These are phyloP conservation scores for Talaromyces sp. DNA, from an alignment of 2,329 filamentous ascomycete species.

Conservation along the genomic window DNA sequence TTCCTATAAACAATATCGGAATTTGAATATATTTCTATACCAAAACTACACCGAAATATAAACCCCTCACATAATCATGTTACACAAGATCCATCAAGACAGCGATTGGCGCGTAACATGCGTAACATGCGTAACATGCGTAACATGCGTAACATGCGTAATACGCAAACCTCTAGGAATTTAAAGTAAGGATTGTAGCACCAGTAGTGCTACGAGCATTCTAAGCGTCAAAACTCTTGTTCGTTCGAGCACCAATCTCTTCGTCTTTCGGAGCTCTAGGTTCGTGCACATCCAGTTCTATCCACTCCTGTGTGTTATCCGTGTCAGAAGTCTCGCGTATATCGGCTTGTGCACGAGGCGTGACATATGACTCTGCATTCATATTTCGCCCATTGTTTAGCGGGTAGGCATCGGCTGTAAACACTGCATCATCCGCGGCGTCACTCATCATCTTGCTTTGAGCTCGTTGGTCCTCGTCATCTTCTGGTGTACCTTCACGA, in stretches of 20 bases:
- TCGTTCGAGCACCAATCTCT: neutral
- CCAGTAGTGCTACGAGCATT: neutral
- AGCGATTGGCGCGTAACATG: neutral
- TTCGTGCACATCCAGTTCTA: conserved; percentile 6
- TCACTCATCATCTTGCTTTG: conserved; percentile 7
- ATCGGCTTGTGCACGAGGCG: neutral
- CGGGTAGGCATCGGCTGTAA: conserved; percentile 16
- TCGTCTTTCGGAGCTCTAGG: neutral
- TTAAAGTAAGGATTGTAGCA: neutral
- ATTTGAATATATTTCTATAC: too few relatives aligned
- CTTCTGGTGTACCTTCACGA: conserved; percentile 55
- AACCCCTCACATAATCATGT: neutral
- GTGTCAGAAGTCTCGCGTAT: neutral
- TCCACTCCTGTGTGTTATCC: conserved; percentile 10
- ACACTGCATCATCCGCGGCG: conserved; percentile 11
- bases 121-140: too few relatives aligned
- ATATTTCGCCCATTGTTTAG: conserved; percentile 5
- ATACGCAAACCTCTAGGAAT: neutral
- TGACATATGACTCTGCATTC: neutral
- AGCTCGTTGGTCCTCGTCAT: conserved; percentile 37
- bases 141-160: neutral
- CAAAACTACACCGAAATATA: neutral
- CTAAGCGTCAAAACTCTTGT: conserved; percentile 1
- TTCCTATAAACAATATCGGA: neutral
- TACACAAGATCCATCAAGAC: neutral